Base-by-base conservation (phyloP, 495 filamentous ascomycete genomes). In the Glonium stellatum region DNA sequence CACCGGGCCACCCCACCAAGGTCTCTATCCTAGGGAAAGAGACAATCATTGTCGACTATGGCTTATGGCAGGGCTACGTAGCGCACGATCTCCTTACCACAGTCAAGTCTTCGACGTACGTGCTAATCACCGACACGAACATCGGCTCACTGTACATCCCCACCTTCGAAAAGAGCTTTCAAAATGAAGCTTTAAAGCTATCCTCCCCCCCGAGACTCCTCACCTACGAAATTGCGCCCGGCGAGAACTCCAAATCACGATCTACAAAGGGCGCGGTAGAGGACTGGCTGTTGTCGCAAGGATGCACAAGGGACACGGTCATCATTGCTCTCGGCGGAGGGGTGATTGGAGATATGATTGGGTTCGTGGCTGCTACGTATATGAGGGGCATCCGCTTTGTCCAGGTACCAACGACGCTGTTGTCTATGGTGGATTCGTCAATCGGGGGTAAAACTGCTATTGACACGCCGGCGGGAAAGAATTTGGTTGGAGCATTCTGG, bases 371-470 rank as follows among this genome's bases (percentile, higher is more conserved):
- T 22, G 87, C 93, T 42, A 98, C 93, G 53, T 98, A 97, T 77
- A 98, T 97, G 92, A 84, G 93, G 59, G 95, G 95, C 48, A 88
- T 98, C 50, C 88, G 88, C 65, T 95, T 93, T 74, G 90, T 96
- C 36, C 95, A 98, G 76, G 90, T 97, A 54, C 93, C 93, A 1
- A 97, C 93, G 42, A 95, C 92, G 0, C 79, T 98, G 39, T 81
- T 98, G 57, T 82, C 95, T 60, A 98, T 98, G 93, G 93, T 98
- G 19, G 93, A 98, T 75, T 97, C 92, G 34, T 96, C 90, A 44
- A 96, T 98, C 72, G 93, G 93, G 56, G 93, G 93, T 47, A 98
- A 98, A 80, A 97, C 95, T 15, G 93, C 93, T 54, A 97, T 98
- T 71, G 93, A 98, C 67, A 92, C 88, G 1, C 92, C 93, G n/a